Evolutionary conservation across 140 eudicot species (phyloP).

Genomic region (Cichorium intybus): DNA sequence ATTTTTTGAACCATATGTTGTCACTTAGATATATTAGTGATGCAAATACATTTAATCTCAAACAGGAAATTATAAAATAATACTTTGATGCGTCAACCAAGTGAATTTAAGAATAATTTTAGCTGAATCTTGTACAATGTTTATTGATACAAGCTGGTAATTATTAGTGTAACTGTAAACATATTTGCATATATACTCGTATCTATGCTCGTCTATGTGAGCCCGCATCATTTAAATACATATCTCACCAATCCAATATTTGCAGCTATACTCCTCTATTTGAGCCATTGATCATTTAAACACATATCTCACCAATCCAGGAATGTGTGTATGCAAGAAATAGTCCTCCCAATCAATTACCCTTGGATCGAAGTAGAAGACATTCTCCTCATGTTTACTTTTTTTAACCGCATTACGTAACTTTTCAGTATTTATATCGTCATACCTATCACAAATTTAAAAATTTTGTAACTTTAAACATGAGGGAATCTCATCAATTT

Average conservation of each 20-base stretch:
- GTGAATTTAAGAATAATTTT: no score
- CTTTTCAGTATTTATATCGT: slow-evolving; percentile 40
- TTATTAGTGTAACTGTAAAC: background rate
- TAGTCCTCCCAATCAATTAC: slow-evolving; percentile 43
- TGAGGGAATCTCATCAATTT: background rate
- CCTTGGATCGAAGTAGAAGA: slow-evolving; percentile 43
- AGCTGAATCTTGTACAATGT: background rate
- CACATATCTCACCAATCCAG: slow-evolving; percentile 35
- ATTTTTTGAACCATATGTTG: no score
- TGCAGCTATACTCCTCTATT: no score
- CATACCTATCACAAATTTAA: slow-evolving; percentile 25
- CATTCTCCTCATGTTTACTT: slow-evolving; percentile 19
- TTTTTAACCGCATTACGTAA: slow-evolving; percentile 27
- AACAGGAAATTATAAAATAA: background rate
- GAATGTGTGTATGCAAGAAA: slow-evolving; percentile 39
- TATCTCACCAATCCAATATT: slow-evolving; percentile 35
- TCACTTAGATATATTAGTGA: background rate
- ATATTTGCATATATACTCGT: no score
- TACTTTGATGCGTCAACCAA: background rate
- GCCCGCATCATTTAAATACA: slow-evolving; percentile 16
- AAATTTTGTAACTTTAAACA: background rate
- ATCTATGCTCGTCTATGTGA: background rate
- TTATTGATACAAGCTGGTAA: background rate
- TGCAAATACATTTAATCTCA: background rate
- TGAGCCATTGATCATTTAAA: slow-evolving; percentile 12